Percentiles rank a stretch among this genome's conserved stretches.
phyloP scores from a whole-genome alignment of 2,329 filamentous ascomycete genomes.

The Furcasterigmium sp. region DNA sequence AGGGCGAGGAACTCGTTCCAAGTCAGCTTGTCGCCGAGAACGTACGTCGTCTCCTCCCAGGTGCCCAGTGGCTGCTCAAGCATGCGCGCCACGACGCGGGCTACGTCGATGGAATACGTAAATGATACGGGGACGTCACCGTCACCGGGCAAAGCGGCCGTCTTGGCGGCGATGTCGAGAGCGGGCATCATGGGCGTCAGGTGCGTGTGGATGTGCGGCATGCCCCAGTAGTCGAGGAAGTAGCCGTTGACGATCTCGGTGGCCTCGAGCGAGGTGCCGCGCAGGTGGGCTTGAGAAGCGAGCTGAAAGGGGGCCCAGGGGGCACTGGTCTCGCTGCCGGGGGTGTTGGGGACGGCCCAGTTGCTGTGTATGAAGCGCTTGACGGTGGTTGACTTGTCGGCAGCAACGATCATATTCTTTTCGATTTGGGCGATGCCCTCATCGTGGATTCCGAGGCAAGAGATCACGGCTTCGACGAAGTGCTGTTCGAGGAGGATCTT shows the following conservation, averaged over 20 bases:
- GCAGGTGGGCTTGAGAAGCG: background rate
- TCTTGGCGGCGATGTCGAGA: slow-evolving; percentile 1
- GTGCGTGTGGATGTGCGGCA: slow-evolving; percentile 14
- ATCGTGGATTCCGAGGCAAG: slow-evolving; percentile 26
- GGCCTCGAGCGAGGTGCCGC: slow-evolving; percentile 4
- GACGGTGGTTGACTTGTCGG: slow-evolving; percentile 27
- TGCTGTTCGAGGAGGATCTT: background rate
- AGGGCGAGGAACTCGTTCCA: slow-evolving; percentile 29
- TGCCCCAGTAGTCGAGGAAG: slow-evolving; percentile 21
- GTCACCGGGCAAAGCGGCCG: slow-evolving; percentile 25
- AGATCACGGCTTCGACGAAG: slow-evolving; percentile 37
- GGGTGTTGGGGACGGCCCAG: slow-evolving; percentile 25
- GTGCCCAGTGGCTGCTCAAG: slow-evolving; percentile 25
- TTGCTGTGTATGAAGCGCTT: slow-evolving; percentile 35
- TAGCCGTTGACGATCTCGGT: slow-evolving; percentile 16
- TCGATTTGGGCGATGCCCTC: slow-evolving; percentile 24
- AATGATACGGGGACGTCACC: slow-evolving; percentile 32
- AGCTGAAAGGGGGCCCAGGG: background rate
- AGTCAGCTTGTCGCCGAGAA: slow-evolving; percentile 27
- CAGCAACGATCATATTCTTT: slow-evolving; percentile 36
- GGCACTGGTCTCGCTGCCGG: slow-evolving; percentile 14
- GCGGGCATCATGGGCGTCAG: slow-evolving; percentile 14
- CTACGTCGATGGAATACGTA: slow-evolving; percentile 37
- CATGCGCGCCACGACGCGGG: slow-evolving; percentile 26
- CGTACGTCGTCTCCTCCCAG: slow-evolving; percentile 29